Conservation (phyloP, 495 filamentous ascomycete genomes). For the Hypoxylon fuscum region DNA sequence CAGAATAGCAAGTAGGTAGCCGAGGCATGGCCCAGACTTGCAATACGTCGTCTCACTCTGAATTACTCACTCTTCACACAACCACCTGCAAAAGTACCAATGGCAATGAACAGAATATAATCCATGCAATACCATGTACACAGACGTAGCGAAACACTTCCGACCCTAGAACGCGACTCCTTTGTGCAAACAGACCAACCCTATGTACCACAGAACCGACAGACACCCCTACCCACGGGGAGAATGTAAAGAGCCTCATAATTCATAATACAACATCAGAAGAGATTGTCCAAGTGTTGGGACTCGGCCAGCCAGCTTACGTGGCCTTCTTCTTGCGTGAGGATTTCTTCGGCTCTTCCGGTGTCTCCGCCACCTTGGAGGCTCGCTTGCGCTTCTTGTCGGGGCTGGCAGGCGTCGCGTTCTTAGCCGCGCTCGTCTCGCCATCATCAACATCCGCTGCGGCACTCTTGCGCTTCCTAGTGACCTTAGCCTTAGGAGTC, state of each 20-base stretch:
- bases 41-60: too few relatives aligned
- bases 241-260: slow-evolving; percentile 11
- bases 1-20: too few relatives aligned
- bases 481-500: slow-evolving; percentile 57
- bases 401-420: slow-evolving; percentile 58
- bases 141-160: too few relatives aligned
- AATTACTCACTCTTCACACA: too few relatives aligned
- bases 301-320: background rate
- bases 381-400: slow-evolving; percentile 75
- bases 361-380: slow-evolving; percentile 54
- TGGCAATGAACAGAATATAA: too few relatives aligned
- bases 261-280: slow-evolving; percentile 38
- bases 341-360: slow-evolving; percentile 62
- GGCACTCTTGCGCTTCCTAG: slow-evolving; percentile 61
- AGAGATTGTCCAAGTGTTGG: background rate
- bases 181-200: too few relatives aligned
- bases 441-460: slow-evolving; percentile 58
- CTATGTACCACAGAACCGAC: slow-evolving; percentile 3
- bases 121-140: too few relatives aligned
- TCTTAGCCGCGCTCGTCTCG: slow-evolving; percentile 57
- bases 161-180: too few relatives aligned
- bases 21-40: too few relatives aligned
- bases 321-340: slow-evolving; percentile 58
- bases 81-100: too few relatives aligned
- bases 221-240: background rate